Percentiles rank a stretch among this genome's conserved stretches.
Conservation (phyloP, 345 rosid genomes). For the Brassica rapa region DNA sequence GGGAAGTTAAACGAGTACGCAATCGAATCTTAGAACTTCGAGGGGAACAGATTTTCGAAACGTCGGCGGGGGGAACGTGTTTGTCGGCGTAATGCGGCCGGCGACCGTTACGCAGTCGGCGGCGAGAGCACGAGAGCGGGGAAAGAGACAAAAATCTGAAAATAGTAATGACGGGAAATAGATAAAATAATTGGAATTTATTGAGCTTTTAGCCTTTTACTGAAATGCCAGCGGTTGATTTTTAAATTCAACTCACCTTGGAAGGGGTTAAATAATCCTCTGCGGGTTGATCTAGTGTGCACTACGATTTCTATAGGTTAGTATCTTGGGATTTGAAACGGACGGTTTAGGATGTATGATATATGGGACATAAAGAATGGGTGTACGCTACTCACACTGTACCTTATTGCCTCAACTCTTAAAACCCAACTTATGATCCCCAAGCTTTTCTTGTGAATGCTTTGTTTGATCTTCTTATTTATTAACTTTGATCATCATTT, state of each 20-base stretch:
- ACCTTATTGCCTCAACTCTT: not conserved
- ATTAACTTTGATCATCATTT: not conserved
- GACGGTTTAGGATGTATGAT: not conserved
- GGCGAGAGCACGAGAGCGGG: slow-evolving; percentile 48
- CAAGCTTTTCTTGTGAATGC: not conserved
- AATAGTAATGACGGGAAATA: not conserved
- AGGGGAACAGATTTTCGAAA: not conserved
- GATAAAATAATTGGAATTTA: not conserved
- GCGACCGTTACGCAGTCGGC: slow-evolving; percentile 48
- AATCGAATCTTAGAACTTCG: slow-evolving; percentile 12
- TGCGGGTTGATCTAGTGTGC: not conserved
- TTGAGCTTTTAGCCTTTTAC: not conserved
- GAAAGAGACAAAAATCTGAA: slow-evolving; percentile 32
- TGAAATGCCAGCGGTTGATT: not conserved
- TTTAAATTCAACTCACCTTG: not conserved
- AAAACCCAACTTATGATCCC: not conserved
- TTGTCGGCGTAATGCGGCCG: slow-evolving; percentile 41
- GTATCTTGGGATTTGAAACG: not conserved
- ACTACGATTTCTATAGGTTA: not conserved
- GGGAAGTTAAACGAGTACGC: slow-evolving; percentile 22
- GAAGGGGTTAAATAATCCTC: not conserved
- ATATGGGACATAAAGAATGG: not conserved
- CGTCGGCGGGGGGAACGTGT: slow-evolving; percentile 12
- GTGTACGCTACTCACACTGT: not conserved
- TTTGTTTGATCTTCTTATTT: not conserved